Conservation (phyloP, 2,329 filamentous ascomycete genomes). For the Aspergillus proliferans region DNA sequence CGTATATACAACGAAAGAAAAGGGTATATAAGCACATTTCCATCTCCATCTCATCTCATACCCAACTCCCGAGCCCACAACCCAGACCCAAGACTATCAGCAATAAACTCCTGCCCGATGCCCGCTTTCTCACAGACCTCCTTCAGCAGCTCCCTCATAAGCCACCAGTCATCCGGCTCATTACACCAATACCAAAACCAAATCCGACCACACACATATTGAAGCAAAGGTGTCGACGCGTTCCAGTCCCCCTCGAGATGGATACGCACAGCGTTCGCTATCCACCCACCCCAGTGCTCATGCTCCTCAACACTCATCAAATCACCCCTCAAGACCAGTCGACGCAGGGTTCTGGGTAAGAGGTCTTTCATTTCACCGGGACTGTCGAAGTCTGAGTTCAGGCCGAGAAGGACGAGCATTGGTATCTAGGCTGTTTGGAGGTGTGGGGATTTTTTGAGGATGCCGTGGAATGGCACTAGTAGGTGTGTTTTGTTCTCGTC, state of each 20-base stretch:
- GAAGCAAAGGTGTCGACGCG: background rate
- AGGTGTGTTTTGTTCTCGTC: background rate
- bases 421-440: background rate
- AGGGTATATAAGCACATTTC: no score
- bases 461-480: background rate
- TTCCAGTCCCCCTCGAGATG: background rate
- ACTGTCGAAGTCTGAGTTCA: no score
- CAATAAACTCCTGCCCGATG: background rate
- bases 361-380: background rate
- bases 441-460: background rate
- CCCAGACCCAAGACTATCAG: background rate
- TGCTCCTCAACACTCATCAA: background rate
- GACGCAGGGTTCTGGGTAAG: background rate
- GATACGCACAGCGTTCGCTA: background rate
- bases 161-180: background rate
- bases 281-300: background rate
- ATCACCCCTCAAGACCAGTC: background rate
- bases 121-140: background rate
- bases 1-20: no score
- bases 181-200: background rate
- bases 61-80: background rate
- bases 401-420: background rate
- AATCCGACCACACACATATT: background rate
- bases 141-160: no score
- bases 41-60: no score